These are phyloP conservation scores for Hyphodiscus hymeniophilus DNA, from an alignment of 495 filamentous ascomycete species.

Conservation along the genomic window DNA sequence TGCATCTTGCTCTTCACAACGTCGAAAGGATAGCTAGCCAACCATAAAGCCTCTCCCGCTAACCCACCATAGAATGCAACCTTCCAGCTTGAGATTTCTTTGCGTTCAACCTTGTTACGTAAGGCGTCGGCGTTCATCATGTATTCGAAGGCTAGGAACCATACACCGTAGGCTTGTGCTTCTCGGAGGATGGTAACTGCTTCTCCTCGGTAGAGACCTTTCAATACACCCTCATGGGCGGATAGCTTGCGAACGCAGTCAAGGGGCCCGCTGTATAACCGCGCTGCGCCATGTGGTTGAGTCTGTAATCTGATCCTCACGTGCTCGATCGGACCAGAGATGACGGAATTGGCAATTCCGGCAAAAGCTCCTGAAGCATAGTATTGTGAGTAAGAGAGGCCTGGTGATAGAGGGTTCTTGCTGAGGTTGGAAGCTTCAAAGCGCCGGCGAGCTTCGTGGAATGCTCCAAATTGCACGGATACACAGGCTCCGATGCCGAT, in stretches of 20 bases:
- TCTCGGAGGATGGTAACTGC: slow-evolving; percentile 81
- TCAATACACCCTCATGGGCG: slow-evolving; percentile 51
- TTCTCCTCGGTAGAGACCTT: slow-evolving; percentile 79
- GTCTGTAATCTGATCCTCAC: slow-evolving; percentile 96
- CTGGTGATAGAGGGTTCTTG: slow-evolving; percentile 29
- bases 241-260: slow-evolving; percentile 86
- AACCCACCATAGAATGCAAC: slow-evolving; percentile 88
- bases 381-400: slow-evolving; percentile 75
- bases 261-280: slow-evolving; percentile 75
- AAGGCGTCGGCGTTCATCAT: slow-evolving; percentile 84
- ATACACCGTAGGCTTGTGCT: slow-evolving; percentile 88
- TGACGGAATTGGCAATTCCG: slow-evolving; percentile 78
- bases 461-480: slow-evolving; percentile 94
- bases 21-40: slow-evolving; percentile 89
- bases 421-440: slow-evolving; percentile 67
- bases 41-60: slow-evolving; percentile 89
- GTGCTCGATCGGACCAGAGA: slow-evolving; percentile 93
- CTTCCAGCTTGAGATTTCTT: slow-evolving; percentile 73
- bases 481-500: slow-evolving; percentile 97
- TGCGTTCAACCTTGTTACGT: slow-evolving; percentile 62
- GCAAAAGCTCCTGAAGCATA: slow-evolving; percentile 87
- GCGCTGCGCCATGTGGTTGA: slow-evolving; percentile 74
- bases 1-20: slow-evolving; percentile 99
- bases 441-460: slow-evolving; percentile 81
- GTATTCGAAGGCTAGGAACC: slow-evolving; percentile 94